A percentile compares a stretch with the other conserved stretches of the same genome.
Evolutionary conservation across 495 filamentous ascomycete species (phyloP).

Genomic region (Trichoderma orchidacearum): DNA sequence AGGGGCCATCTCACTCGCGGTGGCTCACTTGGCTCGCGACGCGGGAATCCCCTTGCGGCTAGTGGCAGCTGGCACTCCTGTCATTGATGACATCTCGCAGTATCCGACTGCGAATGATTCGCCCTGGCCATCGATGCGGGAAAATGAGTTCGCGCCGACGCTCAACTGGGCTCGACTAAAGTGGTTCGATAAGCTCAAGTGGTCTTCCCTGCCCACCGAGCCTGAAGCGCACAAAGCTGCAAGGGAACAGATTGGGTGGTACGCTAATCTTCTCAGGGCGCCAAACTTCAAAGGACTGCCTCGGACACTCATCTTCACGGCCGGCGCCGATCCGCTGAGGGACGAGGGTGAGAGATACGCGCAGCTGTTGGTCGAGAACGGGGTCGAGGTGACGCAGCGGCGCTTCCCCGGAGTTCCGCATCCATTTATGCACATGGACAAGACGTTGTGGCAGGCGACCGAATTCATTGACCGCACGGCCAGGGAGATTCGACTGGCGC

Average conservation of each 20-base stretch:
- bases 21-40: conserved; percentile 37
- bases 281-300: conserved; percentile 26
- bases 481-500: background rate
- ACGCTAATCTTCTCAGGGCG: conserved; percentile 20
- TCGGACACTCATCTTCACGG: conserved; percentile 34
- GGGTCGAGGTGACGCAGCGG: conserved; percentile 31
- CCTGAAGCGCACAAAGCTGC: conserved; percentile 8
- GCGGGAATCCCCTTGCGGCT: conserved; percentile 26
- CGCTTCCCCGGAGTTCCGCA: conserved; percentile 33
- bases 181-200: conserved; percentile 2
- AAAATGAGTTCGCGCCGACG: conserved; percentile 3
- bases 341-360: conserved; percentile 42
- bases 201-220: conserved; percentile 7
- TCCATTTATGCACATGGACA: conserved; percentile 32
- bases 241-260: conserved; percentile 9
- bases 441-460: background rate
- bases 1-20: conserved; percentile 27
- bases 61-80: conserved; percentile 25
- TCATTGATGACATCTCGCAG: conserved; percentile 22
- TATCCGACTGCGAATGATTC: conserved; percentile 21
- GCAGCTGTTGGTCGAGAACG: conserved; percentile 27
- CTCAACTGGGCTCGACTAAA: conserved; percentile 1
- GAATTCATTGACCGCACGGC: background rate
- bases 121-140: conserved; percentile 21
- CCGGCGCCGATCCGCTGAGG: conserved; percentile 32